Base-by-base conservation (phyloP, 495 filamentous ascomycete species). In the Aspergillus homomorphus region DNA sequence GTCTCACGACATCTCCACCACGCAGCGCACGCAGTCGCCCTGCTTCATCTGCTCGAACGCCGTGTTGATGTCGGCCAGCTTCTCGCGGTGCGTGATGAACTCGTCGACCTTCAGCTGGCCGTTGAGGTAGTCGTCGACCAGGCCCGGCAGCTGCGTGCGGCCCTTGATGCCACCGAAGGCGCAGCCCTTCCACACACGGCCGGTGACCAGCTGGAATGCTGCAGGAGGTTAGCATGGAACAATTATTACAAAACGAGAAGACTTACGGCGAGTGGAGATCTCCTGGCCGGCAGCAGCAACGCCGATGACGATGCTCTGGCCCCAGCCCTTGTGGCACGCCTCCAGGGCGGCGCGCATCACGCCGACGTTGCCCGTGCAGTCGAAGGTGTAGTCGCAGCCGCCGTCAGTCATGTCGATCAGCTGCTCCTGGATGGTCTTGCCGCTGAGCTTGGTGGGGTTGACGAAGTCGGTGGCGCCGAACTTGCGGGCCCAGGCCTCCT, bases 261-360 rank as follows among this genome's bases (percentile, higher is more conserved):
- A 89, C 92, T 81, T 81, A 98, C 93, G 94, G 71, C 94, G 82
- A 44, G 94, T 98, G 54, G 85, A 81, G 56, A 98, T 98, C 81
- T 98, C 94, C 79, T 98, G 93, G 19, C 94, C 94, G 51, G 95
- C 95, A 59, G 94, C 95, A 49, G 94, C 94, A 56, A 98, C 94
- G 67, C 94, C 94, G 68, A 98, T 98, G 69, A 98, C 84, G 66
- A 98, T 96, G 66, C 90, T 95, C 86, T 98, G 86, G 59, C 94
- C 94, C 94, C 94, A 98, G 28, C 94, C 94, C 83, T 98, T 98
- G 77, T 98, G 95, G 77, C 94, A 98, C 41, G 94, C 92, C 79
- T 98, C 94, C 49, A 98, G 84, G 46, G 94, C 94, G 26, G 89
- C 89, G 58, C 94, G 84, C 94, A 98, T 98, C 38, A 98, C 94